Percentiles rank a stretch among this genome's conserved stretches.
Evolutionary conservation across 2,329 filamentous ascomycete genomes (phyloP).

Genomic region (Myriosclerotinia scirpicola): DNA sequence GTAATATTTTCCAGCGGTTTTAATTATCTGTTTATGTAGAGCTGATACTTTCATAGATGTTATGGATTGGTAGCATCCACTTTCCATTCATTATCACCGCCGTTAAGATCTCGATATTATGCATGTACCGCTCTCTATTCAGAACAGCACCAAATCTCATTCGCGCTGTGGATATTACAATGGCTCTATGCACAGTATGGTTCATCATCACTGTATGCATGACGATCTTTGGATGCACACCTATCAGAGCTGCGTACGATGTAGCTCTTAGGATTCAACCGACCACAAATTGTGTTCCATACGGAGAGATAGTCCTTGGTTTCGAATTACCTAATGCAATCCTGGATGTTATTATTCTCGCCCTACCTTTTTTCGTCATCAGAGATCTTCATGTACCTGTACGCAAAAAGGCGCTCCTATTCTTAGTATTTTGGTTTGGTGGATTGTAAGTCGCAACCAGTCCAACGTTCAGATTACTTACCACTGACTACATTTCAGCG

Average conservation of each 20-base stretch:
- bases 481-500: conserved; percentile 6
- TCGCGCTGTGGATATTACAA: conserved; percentile 5
- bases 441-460: conserved; percentile 17
- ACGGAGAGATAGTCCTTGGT: conserved; percentile 14
- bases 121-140: conserved; percentile 22
- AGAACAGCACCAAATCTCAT: conserved; percentile 1
- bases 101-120: conserved; percentile 21
- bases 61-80: conserved; percentile 21
- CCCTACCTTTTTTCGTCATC: conserved; percentile 21
- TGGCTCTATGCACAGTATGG: conserved; percentile 15
- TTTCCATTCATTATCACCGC: conserved; percentile 18
- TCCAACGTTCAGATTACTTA: not conserved
- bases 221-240: conserved; percentile 19
- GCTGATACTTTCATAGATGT: not conserved
- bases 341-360: conserved; percentile 12
- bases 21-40: not conserved
- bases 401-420: conserved; percentile 18
- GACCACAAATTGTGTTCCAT: conserved; percentile 14
- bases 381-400: conserved; percentile 19
- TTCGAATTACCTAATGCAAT: conserved; percentile 17
- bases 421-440: conserved; percentile 20
- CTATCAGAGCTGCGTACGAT: conserved; percentile 18
- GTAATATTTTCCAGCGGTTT: not conserved
- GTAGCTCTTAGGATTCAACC: conserved; percentile 13
- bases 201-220: conserved; percentile 5